Conservation (phyloP, 805 yeast genomes). For the Clavispora carvajalis region DNA sequence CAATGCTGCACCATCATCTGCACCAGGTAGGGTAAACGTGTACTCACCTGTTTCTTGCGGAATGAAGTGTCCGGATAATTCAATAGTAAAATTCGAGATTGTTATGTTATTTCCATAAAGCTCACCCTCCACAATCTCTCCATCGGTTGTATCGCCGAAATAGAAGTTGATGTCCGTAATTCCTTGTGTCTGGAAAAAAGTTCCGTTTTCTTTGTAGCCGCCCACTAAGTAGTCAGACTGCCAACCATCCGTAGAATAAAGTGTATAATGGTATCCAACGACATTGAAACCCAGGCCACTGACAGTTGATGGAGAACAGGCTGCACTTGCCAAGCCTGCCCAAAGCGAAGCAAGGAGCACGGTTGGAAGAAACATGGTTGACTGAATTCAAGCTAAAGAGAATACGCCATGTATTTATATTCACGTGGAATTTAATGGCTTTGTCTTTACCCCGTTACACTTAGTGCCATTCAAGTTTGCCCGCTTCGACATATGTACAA, state of each 20-base stretch:
- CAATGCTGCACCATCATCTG: conserved; percentile 10
- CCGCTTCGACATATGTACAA: no score
- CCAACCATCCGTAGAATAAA: conserved; percentile 6
- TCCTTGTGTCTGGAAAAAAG: not conserved
- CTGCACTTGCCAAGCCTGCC: not conserved
- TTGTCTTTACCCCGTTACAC: no score
- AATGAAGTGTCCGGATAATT: conserved; percentile 10
- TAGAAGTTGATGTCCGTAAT: not conserved
- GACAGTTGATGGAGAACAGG: not conserved
- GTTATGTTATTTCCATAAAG: not conserved
- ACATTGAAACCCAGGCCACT: conserved; percentile 7
- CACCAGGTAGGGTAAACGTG: conserved; percentile 10
- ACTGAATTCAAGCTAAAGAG: no score
- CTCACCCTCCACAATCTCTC: not conserved
- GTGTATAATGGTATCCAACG: conserved; percentile 4
- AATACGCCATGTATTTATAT: no score
- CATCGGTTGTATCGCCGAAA: not conserved
- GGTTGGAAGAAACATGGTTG: no score
- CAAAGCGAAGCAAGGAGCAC: no score
- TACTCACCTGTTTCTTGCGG: conserved; percentile 10
- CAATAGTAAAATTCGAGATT: conserved; percentile 4
- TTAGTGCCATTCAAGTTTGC: no score
- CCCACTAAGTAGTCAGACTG: conserved; percentile 3
- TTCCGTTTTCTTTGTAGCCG: conserved; percentile 3
- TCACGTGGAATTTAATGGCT: no score